A percentile compares a stretch with the other conserved stretches of the same genome.
Conservation (phyloP, 306 rosid genomes). For the Purshia tridentata region DNA sequence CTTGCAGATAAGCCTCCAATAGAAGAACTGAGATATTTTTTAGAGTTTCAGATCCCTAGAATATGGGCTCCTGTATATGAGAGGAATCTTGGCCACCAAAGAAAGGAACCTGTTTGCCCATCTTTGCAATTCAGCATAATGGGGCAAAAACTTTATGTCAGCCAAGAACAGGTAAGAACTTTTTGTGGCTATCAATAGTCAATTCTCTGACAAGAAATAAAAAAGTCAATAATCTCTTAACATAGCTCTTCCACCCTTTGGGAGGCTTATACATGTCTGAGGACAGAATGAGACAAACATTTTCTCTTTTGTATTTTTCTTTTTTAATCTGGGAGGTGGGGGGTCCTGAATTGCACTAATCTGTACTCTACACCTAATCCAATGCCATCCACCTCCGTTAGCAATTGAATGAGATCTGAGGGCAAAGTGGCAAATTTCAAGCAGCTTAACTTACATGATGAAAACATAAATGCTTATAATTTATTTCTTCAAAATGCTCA, state of each 20-base stretch:
- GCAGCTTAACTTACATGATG: background rate
- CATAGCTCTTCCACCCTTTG: background rate
- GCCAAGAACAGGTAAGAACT: constrained; percentile 80
- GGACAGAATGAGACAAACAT: constrained; percentile 6
- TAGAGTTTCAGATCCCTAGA: constrained; percentile 85
- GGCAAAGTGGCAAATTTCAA: background rate
- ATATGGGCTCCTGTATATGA: constrained; percentile 81
- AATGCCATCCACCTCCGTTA: background rate
- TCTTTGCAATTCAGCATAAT: constrained; percentile 92
- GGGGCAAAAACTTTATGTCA: constrained; percentile 91
- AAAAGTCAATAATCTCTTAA: no score
- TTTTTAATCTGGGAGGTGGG: no score
- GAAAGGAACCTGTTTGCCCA: constrained; percentile 97
- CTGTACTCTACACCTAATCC: background rate
- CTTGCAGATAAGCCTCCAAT: constrained; percentile 84
- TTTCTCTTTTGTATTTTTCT: background rate
- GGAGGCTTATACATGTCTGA: background rate
- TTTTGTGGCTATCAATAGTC: background rate
- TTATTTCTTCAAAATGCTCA: no score
- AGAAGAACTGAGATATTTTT: constrained; percentile 89
- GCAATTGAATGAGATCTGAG: background rate
- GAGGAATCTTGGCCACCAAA: constrained; percentile 67
- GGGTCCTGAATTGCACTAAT: background rate
- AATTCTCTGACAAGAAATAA: no score
- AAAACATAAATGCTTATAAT: background rate